phyloP scores from a whole-genome alignment of 441 rosid genomes.

The Corymbia citriodora region DNA sequence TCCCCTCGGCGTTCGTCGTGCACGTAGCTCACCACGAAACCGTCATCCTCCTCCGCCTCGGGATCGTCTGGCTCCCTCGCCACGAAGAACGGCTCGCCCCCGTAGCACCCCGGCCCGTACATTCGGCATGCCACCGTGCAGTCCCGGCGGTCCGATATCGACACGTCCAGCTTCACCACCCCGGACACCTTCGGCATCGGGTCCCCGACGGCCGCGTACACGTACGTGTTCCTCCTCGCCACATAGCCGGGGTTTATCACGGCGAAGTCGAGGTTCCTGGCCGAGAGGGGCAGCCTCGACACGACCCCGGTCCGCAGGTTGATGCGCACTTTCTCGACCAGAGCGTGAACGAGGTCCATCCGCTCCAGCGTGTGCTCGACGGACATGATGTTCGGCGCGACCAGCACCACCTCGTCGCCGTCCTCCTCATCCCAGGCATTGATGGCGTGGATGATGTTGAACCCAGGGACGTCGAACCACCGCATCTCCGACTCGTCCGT shows the following conservation, averaged over 20 bases:
- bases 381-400: constrained; percentile 75
- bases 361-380: constrained; percentile 68
- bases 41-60: constrained; percentile 75
- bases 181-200: constrained; percentile 83
- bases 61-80: constrained; percentile 46
- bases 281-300: constrained; percentile 54
- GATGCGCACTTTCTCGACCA: constrained; percentile 65
- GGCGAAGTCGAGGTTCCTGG: constrained; percentile 69
- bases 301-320: constrained; percentile 53
- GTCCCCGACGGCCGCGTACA: constrained; percentile 75
- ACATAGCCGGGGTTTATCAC: constrained; percentile 49
- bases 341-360: constrained; percentile 55
- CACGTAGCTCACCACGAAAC: constrained; percentile 62
- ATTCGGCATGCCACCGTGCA: constrained; percentile 54
- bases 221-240: constrained; percentile 46
- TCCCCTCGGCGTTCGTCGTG: constrained; percentile 66
- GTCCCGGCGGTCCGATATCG: constrained; percentile 33
- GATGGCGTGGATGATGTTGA: constrained; percentile 63
- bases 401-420: constrained; percentile 34
- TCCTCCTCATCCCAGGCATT: constrained; percentile 90
- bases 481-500: constrained; percentile 57
- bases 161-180: constrained; percentile 65
- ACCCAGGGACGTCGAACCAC: constrained; percentile 88
- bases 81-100: constrained; percentile 83
- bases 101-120: constrained; percentile 58